Base-by-base conservation (phyloP, 2,329 filamentous ascomycete genomes). In the Daldinia sp. region DNA sequence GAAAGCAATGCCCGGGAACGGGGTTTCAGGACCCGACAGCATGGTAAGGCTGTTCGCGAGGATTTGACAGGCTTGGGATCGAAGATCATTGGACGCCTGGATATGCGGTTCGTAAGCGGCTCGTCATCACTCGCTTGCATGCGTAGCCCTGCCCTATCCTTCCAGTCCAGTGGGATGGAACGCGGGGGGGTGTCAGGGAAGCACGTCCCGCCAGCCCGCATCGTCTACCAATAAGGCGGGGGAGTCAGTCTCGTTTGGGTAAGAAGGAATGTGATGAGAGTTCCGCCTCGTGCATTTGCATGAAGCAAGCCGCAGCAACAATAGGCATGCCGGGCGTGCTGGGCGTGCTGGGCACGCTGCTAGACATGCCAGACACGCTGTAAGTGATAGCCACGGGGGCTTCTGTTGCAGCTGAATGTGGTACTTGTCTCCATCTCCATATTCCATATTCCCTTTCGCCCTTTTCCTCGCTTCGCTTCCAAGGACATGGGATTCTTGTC, bases 231-330 rank as follows among this genome's bases (percentile, higher is more conserved):
- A 67, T 67, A 21, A 55, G 58, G 51, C 21, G 58, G 39, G 35
- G 58, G 53, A 54, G 32, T 48, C 25, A 29, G 29, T 45, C 64
- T 62, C 54, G 54, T 64, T 64, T 64, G 51, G 64, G 64, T 58
- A 67, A 67, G 61, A 67, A 64, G 58, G 64, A 61, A 62, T 64
- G 64, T 67, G 64, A 67, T 57, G 35, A 53, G 21, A 61, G 45
- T 39, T 49, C 52, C 55, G 56, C 39, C 35, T 59, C 41, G 10
- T 66, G 63, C 63, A 66, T 66, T n/a, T 58, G 54, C 60, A 61
- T 61, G 48, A 63, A 61, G 53, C 54, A 57, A 54, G 21, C 29
- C 32, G 49, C 9, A 62, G 21, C 34, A 58, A 15, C 27, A 50
- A 30, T 30, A 53, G 35, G 25, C 15, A 17, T 48, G 8, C 39